phyloP scores from a whole-genome alignment of 208 protist genomes.

The Crithidia bombi region DNA sequence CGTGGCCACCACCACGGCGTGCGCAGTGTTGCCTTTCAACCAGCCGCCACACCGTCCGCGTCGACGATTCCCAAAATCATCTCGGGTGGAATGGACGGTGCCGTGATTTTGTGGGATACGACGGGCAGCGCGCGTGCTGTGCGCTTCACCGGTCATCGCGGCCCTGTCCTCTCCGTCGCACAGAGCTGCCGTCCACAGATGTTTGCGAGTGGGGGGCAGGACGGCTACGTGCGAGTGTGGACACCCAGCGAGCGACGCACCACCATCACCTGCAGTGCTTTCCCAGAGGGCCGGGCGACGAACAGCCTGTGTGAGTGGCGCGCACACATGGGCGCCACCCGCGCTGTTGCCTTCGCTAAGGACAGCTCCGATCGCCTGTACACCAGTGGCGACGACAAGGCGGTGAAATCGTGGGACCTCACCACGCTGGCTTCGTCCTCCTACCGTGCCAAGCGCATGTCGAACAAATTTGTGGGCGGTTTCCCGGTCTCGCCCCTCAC shows the following conservation, averaged over 20 bases:
- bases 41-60: conserved; percentile 3
- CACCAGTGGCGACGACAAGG: conserved; percentile 85
- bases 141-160: conserved; percentile 78
- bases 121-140: conserved; percentile 72
- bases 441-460: conserved; percentile 2
- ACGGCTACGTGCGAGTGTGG: conserved; percentile 89
- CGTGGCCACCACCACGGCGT: conserved; percentile 75
- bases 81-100: conserved; percentile 77
- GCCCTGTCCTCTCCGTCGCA: conserved; percentile 66
- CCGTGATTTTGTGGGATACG: conserved; percentile 87
- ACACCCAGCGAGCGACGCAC: conserved; percentile 53
- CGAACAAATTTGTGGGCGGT: conserved; percentile 58
- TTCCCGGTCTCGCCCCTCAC: conserved; percentile 28
- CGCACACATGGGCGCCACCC: conserved; percentile 75
- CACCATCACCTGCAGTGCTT: conserved; percentile 25
- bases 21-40: conserved; percentile 57
- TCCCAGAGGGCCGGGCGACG: conserved; percentile 3
- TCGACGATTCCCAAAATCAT: conserved; percentile 48
- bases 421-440: conserved; percentile 22
- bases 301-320: conserved; percentile 34
- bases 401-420: conserved; percentile 86
- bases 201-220: conserved; percentile 77
- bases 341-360: conserved; percentile 68
- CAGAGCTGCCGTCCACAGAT: conserved; percentile 56
- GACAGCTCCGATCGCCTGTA: conserved; percentile 70